phyloP scores from a whole-genome alignment of 2,329 filamentous ascomycete species.

The Penicillium rolfsii region DNA sequence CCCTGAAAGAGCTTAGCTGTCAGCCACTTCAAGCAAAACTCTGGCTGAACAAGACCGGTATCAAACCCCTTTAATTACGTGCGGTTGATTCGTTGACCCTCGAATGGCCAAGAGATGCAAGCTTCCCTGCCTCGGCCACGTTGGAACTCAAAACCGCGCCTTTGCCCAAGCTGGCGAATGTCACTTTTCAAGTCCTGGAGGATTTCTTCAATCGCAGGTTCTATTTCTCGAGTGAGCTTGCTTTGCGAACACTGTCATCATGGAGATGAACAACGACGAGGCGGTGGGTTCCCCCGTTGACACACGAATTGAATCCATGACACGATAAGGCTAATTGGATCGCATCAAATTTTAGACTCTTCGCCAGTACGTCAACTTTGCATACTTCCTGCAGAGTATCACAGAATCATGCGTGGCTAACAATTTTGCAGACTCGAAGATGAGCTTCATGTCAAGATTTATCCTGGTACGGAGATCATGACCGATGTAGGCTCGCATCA shows the following conservation, averaged over 20 bases:
- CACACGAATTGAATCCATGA: neutral
- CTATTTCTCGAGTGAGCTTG: neutral
- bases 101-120: neutral
- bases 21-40: neutral
- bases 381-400: neutral
- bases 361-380: conserved; percentile 27
- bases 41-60: conserved; percentile 4
- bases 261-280: conserved; percentile 56
- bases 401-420: conserved; percentile 32
- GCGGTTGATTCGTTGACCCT: conserved; percentile 1
- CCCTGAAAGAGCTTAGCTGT: neutral
- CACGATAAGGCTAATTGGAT: neutral
- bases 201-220: neutral
- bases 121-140: conserved; percentile 6
- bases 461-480: conserved; percentile 65
- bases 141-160: neutral
- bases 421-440: conserved; percentile 52
- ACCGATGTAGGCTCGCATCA: conserved; percentile 64
- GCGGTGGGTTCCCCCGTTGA: conserved; percentile 31
- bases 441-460: conserved; percentile 57
- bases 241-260: conserved; percentile 30
- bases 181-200: neutral
- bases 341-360: conserved; percentile 22
- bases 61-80: conserved; percentile 9
- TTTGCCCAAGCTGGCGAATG: neutral